Evolutionary conservation across 345 rosid genomes (phyloP).

Genomic region (Syzygium jambos): DNA sequence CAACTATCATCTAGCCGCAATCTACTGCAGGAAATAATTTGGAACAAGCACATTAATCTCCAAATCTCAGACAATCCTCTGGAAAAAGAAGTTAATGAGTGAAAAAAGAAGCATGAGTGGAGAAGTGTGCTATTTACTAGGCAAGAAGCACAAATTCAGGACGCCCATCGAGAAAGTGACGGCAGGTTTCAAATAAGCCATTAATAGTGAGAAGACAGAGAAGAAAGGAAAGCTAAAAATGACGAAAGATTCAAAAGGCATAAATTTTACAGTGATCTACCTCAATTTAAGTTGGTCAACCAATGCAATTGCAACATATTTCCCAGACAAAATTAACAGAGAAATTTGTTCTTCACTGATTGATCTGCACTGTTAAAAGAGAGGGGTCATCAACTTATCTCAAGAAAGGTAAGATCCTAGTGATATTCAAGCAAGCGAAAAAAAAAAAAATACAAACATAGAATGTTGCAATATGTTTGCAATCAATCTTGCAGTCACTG

Average conservation of each 20-base stretch:
- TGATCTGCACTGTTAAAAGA: slow-evolving; percentile 82
- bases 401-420: not conserved
- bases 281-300: slow-evolving; percentile 87
- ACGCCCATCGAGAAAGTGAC: not conserved
- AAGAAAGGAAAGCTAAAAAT: not conserved
- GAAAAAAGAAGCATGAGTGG: not conserved
- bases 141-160: not conserved
- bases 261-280: slow-evolving; percentile 8
- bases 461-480: not conserved
- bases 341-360: slow-evolving; percentile 60
- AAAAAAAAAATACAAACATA: not conserved
- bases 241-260: not conserved
- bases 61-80: not conserved
- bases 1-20: slow-evolving; percentile 60
- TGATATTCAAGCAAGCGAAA: not conserved
- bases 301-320: slow-evolving; percentile 75
- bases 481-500: not conserved
- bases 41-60: not conserved
- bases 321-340: slow-evolving; percentile 65
- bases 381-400: slow-evolving; percentile 18
- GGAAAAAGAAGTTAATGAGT: not conserved
- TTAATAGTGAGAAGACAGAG: not conserved
- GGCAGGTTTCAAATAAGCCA: not conserved
- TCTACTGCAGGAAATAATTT: slow-evolving; percentile 27
- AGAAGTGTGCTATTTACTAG: not conserved